Base-by-base conservation (phyloP, 2,329 filamentous ascomycete species). In the Beauveria sp. region DNA sequence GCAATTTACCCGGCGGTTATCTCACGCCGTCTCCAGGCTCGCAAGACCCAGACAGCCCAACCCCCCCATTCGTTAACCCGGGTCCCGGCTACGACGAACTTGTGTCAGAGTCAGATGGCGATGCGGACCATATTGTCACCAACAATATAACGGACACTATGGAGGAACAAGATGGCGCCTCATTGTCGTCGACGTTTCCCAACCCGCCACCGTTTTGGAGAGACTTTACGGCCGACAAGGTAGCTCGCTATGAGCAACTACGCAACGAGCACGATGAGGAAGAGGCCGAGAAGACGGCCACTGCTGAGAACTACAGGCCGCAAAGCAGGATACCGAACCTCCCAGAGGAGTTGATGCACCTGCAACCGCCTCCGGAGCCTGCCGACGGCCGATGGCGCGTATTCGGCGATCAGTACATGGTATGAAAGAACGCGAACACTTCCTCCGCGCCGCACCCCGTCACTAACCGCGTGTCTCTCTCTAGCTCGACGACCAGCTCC, bases 201-300 rank as follows among this genome's bases (percentile, higher is more conserved):
- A 85, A 89, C 58, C 95, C 95, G 28, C 95, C 95, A 28, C 87
- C 88, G 1, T 96, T 97, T 77, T 98, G 90, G 86, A 87, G 88
- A 67, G 82, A 90, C 72, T 98, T 98, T 75, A 96, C 91, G 0
- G 73, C 85, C 3, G 85, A 88, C 30, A 96, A 93, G 70, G 69
- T 90, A 58, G 75, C 83, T 16, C 85, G 84, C 4, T 74, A 82
- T 60, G 73, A 77, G 6, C 72, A 75, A 24, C 67, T 83, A 16
- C 78, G 76, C 56, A 72, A 72, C 51, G 67, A 75, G 1, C 71
- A 77, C 62, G 70, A 74, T 34, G 71, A 73, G 12, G 68, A 70
- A 12, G 63, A 71, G 63, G 69, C 67, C 24, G 47, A 45, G 16
- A 50, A 56, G 47, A 28, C 24, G 16, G 62, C 66, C 54, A 63